These are phyloP conservation scores for Blastobotrys buckinghamii DNA, from an alignment of 1,139 yeast species.

Conservation along the genomic window DNA sequence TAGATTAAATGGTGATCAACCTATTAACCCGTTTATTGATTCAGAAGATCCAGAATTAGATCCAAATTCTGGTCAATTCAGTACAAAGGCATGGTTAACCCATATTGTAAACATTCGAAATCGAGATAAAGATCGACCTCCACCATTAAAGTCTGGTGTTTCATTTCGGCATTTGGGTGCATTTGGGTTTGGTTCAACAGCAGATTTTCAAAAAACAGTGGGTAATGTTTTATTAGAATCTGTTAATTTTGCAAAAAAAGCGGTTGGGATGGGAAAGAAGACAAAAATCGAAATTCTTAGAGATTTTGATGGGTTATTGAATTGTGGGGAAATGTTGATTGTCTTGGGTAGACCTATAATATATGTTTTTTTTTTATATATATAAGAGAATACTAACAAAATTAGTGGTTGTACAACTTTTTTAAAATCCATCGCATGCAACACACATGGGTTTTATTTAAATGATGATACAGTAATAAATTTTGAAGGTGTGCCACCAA, in stretches of 20 bases:
- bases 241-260: constrained; percentile 22
- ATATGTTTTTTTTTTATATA: neutral
- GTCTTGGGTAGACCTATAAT: constrained; percentile 74
- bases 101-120: constrained; percentile 39
- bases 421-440: constrained; percentile 61
- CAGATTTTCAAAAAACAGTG: constrained; percentile 75
- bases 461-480: constrained; percentile 42
- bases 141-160: constrained; percentile 42
- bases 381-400: neutral
- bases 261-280: constrained; percentile 21
- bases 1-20: constrained; percentile 3
- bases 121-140: constrained; percentile 17
- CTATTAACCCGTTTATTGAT: constrained; percentile 11
- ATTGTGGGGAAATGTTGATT: constrained; percentile 69
- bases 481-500: constrained; percentile 32
- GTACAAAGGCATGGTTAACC: constrained; percentile 64
- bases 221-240: constrained; percentile 41
- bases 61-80: constrained; percentile 52
- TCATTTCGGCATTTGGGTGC: constrained; percentile 65
- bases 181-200: constrained; percentile 67
- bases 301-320: constrained; percentile 60
- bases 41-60: constrained; percentile 34
- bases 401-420: constrained; percentile 73
- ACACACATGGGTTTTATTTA: constrained; percentile 65
- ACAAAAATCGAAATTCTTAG: constrained; percentile 51